A percentile compares a stretch with the other conserved stretches of the same genome.
Evolutionary conservation across 2,329 filamentous ascomycete genomes (phyloP).

Genomic region (Pseudogymnoascus sp.): DNA sequence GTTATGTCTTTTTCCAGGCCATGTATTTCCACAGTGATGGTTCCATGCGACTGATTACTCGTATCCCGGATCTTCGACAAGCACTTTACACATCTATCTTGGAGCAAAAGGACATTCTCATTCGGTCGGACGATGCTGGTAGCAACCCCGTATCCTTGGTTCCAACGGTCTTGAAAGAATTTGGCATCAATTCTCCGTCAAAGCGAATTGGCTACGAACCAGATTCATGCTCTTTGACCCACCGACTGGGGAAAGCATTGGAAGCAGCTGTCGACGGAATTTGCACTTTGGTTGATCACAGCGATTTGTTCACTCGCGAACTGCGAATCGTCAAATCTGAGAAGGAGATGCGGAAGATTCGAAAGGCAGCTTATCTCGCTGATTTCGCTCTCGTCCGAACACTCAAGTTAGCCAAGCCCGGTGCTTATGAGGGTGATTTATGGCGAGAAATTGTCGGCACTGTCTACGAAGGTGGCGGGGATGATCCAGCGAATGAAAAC

Average conservation of each 20-base stretch:
- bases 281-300: slow-evolving; percentile 26
- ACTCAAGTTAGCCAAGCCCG: slow-evolving; percentile 29
- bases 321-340: slow-evolving; percentile 29
- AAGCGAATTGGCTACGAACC: slow-evolving; percentile 27
- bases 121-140: slow-evolving; percentile 23
- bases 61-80: slow-evolving; percentile 26
- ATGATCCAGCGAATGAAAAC: slow-evolving; percentile 29
- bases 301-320: slow-evolving; percentile 25
- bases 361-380: slow-evolving; percentile 29
- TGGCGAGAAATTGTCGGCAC: slow-evolving; percentile 29
- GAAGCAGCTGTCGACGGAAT: slow-evolving; percentile 26
- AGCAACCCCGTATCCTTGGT: slow-evolving; percentile 27
- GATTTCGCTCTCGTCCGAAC: slow-evolving; percentile 29
- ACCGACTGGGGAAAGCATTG: slow-evolving; percentile 28
- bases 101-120: slow-evolving; percentile 13
- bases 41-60: slow-evolving; percentile 27
- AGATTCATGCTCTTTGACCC: slow-evolving; percentile 31
- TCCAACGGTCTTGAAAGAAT: slow-evolving; percentile 24
- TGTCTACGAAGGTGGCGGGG: slow-evolving; percentile 30
- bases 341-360: slow-evolving; percentile 24
- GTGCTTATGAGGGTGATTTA: slow-evolving; percentile 29
- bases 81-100: slow-evolving; percentile 27
- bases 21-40: slow-evolving; percentile 31
- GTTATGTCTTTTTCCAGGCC: slow-evolving; percentile 31
- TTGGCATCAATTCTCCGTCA: slow-evolving; percentile 24